These are phyloP conservation scores for Penicillium sp. DNA, from an alignment of 2,329 filamentous ascomycete genomes.

Conservation along the genomic window DNA sequence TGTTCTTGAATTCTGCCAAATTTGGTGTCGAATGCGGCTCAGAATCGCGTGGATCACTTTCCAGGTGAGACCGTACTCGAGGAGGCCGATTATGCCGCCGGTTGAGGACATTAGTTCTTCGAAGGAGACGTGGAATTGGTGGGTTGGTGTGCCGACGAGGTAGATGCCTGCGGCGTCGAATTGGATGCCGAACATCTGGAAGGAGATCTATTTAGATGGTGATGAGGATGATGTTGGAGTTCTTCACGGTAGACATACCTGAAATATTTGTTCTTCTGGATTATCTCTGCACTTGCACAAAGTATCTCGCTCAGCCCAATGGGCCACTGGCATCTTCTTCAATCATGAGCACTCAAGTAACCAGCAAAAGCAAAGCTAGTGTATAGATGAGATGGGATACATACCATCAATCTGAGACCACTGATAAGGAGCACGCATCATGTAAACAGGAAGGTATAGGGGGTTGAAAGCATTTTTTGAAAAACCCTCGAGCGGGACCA, in stretches of 20 bases:
- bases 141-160: conserved; percentile 28
- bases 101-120: conserved; percentile 29
- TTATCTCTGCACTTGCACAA: not conserved
- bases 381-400: not conserved
- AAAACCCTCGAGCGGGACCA: not conserved
- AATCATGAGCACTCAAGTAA: not conserved
- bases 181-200: conserved; percentile 29
- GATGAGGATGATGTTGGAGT: not conserved
- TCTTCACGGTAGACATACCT: not conserved
- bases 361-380: not conserved
- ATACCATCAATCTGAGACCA: conserved; percentile 3
- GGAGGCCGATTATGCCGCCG: conserved; percentile 27
- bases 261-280: not conserved
- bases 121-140: conserved; percentile 30
- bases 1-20: conserved; percentile 17
- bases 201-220: not conserved
- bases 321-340: not conserved
- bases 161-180: conserved; percentile 31
- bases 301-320: conserved; percentile 3
- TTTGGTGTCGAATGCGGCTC: conserved; percentile 21
- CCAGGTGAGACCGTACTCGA: conserved; percentile 29
- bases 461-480: too few relatives aligned
- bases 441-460: not conserved
- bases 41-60: conserved; percentile 23
- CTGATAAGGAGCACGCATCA: not conserved